Evolutionary conservation across 2,329 filamentous ascomycete genomes (phyloP).

Genomic region (Cercospora janseana): DNA sequence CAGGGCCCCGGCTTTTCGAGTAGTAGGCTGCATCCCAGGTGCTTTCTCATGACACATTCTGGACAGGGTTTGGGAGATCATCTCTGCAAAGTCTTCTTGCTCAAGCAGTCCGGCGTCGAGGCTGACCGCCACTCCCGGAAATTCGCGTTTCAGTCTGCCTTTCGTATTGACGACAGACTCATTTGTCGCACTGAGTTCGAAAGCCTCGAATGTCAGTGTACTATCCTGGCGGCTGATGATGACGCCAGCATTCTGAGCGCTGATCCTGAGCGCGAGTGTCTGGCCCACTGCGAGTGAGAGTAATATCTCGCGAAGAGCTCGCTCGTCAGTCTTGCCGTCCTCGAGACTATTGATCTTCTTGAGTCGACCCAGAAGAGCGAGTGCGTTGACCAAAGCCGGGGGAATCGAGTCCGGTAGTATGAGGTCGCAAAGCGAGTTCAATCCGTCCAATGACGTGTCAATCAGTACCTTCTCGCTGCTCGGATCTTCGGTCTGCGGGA

Average conservation of each 20-base stretch:
- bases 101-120: constrained; percentile 17
- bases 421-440: constrained; percentile 9
- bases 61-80: constrained; percentile 22
- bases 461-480: constrained; percentile 18
- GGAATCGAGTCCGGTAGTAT: constrained; percentile 28
- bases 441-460: constrained; percentile 14
- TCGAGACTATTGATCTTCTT: constrained; percentile 6
- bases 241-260: constrained; percentile 30
- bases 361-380: neutral
- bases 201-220: constrained; percentile 56
- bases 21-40: constrained; percentile 25
- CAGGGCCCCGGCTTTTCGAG: constrained; percentile 50
- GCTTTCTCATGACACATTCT: constrained; percentile 24
- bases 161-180: constrained; percentile 53
- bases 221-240: constrained; percentile 25
- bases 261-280: constrained; percentile 17
- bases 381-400: constrained; percentile 7
- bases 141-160: constrained; percentile 57
- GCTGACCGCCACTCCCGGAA: constrained; percentile 56
- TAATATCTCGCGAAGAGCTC: neutral
- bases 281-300: neutral
- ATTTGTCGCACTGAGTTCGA: constrained; percentile 58
- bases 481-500: constrained; percentile 41
- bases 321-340: neutral
- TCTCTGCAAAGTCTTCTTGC: constrained; percentile 34